These are phyloP conservation scores for Periconia sp. DNA, from an alignment of 2,329 filamentous ascomycete genomes.

Conservation along the genomic window DNA sequence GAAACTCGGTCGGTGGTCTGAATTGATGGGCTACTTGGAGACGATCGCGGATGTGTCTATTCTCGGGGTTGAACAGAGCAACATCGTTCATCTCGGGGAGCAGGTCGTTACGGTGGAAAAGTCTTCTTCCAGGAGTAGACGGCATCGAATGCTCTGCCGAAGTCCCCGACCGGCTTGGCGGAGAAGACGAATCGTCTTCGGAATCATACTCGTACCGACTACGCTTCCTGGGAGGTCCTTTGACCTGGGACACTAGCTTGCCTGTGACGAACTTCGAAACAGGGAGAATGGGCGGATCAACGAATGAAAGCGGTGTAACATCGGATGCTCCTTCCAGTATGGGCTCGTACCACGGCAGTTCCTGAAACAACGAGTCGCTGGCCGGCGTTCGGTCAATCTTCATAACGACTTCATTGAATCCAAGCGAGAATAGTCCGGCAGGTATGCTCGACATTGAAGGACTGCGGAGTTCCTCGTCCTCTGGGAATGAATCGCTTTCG, in stretches of 20 bases:
- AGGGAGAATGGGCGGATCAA: constrained; percentile 65
- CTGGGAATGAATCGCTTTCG: constrained; percentile 41
- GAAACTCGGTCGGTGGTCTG: constrained; percentile 84
- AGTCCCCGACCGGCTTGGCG: constrained; percentile 40
- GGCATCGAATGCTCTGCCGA: constrained; percentile 48
- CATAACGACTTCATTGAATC: constrained; percentile 80
- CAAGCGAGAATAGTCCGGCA: constrained; percentile 80
- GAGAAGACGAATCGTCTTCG: constrained; percentile 59
- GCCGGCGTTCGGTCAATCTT: constrained; percentile 72
- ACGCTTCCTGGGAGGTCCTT: constrained; percentile 70
- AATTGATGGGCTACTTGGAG: constrained; percentile 92
- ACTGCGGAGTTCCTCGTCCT: constrained; percentile 45
- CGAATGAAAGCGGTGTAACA: constrained; percentile 34
- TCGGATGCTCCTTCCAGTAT: constrained; percentile 34
- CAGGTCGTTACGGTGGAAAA: constrained; percentile 52
- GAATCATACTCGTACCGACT: constrained; percentile 82
- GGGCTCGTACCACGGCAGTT: constrained; percentile 75
- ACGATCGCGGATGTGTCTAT: constrained; percentile 85
- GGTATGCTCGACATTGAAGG: constrained; percentile 58
- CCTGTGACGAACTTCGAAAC: constrained; percentile 86
- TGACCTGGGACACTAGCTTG: constrained; percentile 69
- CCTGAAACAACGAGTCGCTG: constrained; percentile 74
- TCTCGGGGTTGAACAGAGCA: constrained; percentile 85
- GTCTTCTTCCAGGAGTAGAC: constrained; percentile 41
- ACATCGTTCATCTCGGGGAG: constrained; percentile 73